phyloP scores from a whole-genome alignment of 495 filamentous ascomycete species.

The Penicillium nucicola region DNA sequence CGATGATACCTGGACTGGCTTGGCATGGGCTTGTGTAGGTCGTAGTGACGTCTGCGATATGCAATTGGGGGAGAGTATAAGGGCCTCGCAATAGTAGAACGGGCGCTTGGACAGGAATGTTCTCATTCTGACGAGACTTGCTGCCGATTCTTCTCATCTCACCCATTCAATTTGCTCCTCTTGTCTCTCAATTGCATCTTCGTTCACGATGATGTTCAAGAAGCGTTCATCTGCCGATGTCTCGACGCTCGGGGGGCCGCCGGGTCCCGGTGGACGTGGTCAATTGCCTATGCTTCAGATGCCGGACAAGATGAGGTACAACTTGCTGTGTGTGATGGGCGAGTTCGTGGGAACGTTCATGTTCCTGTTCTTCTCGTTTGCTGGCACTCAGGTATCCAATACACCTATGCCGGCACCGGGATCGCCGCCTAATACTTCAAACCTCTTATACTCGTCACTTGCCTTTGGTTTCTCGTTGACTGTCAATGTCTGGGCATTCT shows the following conservation, averaged over 20 bases:
- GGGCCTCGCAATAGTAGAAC: neutral
- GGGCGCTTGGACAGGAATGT: no score
- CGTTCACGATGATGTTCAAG: constrained; percentile 4
- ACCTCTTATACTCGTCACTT: constrained; percentile 67
- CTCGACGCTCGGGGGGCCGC: constrained; percentile 9
- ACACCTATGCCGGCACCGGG: constrained; percentile 35
- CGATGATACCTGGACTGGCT: constrained; percentile 17
- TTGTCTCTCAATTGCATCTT: neutral
- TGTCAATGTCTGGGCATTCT: constrained; percentile 86
- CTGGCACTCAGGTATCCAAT: constrained; percentile 72
- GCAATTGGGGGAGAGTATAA: constrained; percentile 1
- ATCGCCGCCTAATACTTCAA: constrained; percentile 36
- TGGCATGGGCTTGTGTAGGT: no score
- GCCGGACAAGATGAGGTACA: constrained; percentile 35
- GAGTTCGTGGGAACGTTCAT: constrained; percentile 80
- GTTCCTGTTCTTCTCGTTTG: constrained; percentile 81
- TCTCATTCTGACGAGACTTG: neutral
- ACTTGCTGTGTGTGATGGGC: constrained; percentile 60
- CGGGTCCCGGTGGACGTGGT: constrained; percentile 6
- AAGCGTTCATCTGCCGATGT: constrained; percentile 9
- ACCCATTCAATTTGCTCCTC: neutral
- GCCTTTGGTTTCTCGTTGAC: constrained; percentile 72
- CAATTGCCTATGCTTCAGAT: constrained; percentile 42
- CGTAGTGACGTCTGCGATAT: constrained; percentile 20
- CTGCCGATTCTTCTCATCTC: neutral